These are phyloP conservation scores for Nyssa sinensis DNA, from an alignment of 148 eudicot species.

Conservation along the genomic window DNA sequence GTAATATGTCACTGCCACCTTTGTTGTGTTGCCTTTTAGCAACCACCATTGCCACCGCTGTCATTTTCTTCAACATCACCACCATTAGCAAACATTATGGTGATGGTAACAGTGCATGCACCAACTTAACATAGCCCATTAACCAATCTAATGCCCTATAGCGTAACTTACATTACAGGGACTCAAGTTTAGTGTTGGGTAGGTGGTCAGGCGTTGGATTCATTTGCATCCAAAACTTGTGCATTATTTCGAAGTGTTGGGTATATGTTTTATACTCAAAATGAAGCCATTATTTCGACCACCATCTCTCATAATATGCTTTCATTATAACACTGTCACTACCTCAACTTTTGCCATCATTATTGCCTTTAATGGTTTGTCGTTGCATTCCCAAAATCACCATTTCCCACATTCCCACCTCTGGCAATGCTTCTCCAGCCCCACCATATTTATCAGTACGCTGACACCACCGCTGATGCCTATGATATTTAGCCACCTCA, in stretches of 20 bases:
- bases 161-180: not conserved
- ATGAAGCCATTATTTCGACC: not conserved
- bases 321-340: not conserved
- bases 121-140: not conserved
- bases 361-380: too few relatives aligned
- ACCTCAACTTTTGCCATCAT: not conserved
- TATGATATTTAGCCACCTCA: not conserved
- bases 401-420: not conserved
- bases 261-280: too few relatives aligned
- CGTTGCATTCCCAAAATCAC: not conserved
- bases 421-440: not conserved
- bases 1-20: not conserved
- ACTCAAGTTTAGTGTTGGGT: too few relatives aligned
- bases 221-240: too few relatives aligned
- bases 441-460: not conserved
- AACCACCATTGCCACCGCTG: not conserved
- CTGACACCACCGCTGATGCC: not conserved
- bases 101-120: not conserved
- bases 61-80: not conserved
- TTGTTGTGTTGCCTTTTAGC: not conserved
- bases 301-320: not conserved
- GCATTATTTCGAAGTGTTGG: too few relatives aligned
- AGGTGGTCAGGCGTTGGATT: too few relatives aligned
- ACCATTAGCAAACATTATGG: not conserved
- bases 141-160: not conserved